Conservation (phyloP, 1,284 basidiomycete species). For the Tausonia pullulans region DNA sequence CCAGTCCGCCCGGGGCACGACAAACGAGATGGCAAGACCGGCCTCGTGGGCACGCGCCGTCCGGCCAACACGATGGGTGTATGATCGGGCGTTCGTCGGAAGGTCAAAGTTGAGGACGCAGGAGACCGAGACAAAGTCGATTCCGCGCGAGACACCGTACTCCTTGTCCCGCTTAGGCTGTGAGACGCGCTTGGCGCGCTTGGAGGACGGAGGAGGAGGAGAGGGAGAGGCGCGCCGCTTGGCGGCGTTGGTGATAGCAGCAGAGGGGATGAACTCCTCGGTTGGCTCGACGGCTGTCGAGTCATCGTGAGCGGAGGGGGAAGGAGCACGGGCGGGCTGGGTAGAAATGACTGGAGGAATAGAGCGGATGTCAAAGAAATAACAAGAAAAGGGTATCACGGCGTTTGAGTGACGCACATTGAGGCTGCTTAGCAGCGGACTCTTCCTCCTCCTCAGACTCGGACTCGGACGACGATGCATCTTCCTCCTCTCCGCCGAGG, state of each 20-base stretch:
- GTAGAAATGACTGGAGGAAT: not conserved
- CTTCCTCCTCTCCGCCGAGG: conserved; percentile 43
- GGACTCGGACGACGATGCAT: conserved; percentile 34
- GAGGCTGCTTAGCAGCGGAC: conserved; percentile 26
- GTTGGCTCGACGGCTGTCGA: not conserved
- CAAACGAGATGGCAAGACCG: conserved; percentile 83
- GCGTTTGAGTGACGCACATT: conserved; percentile 29
- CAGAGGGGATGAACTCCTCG: not conserved
- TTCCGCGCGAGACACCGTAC: conserved; percentile 89
- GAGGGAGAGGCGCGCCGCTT: conserved; percentile 27
- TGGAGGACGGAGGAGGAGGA: conserved; percentile 16
- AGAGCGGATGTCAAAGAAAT: not conserved
- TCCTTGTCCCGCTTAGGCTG: conserved; percentile 47
- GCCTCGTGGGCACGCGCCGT: conserved; percentile 91
- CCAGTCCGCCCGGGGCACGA: conserved; percentile 64
- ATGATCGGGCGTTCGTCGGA: conserved; percentile 74
- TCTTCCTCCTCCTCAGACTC: conserved; percentile 33
- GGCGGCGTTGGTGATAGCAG: conserved; percentile 35
- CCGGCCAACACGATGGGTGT: conserved; percentile 91
- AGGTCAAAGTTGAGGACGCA: conserved; percentile 99
- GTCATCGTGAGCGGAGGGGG: not conserved
- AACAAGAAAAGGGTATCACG: conserved; percentile 20
- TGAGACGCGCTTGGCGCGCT: conserved; percentile 20
- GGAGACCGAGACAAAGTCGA: conserved; percentile 94
- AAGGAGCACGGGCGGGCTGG: too few species aligned